A percentile compares a stretch with the other conserved stretches of the same genome.
Evolutionary conservation across 163 green algal genomes (phyloP).

Genomic region (Volvox carteri): DNA sequence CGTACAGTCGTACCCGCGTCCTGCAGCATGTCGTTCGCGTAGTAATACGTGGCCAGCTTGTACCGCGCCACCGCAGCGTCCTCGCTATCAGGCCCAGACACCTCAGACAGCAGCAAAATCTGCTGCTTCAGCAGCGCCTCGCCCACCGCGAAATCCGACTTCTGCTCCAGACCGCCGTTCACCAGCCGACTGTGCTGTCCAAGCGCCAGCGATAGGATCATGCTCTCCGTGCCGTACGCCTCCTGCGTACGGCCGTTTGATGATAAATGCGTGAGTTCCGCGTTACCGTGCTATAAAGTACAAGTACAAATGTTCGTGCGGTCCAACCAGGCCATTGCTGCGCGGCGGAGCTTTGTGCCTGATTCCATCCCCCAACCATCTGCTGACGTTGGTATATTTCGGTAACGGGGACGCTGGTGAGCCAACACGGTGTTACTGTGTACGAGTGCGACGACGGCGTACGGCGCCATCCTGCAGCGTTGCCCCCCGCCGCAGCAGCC

Average conservation of each 20-base stretch:
- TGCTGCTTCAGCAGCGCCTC: conserved; percentile 73
- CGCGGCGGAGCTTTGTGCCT: too few species aligned
- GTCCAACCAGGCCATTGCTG: too few species aligned
- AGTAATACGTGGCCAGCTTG: conserved; percentile 74
- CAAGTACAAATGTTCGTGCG: too few species aligned
- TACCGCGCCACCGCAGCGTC: conserved; percentile 67
- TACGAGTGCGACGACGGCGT: too few species aligned
- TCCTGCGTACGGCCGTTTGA: too few species aligned
- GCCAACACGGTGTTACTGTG: too few species aligned
- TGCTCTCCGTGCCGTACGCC: conserved; percentile 59
- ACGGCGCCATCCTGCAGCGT: too few species aligned
- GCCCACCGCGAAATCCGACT: conserved; percentile 51
- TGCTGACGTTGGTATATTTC: too few species aligned
- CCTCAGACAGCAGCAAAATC: conserved; percentile 56
- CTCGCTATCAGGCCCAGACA: conserved; percentile 45
- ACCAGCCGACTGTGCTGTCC: conserved; percentile 63
- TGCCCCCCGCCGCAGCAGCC: too few species aligned
- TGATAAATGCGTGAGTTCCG: not conserved
- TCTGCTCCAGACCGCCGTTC: conserved; percentile 51
- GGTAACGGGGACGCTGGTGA: too few species aligned
- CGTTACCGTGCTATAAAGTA: too few species aligned
- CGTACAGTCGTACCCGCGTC: conserved; percentile 61
- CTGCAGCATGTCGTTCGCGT: conserved; percentile 68
- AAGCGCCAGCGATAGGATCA: conserved; percentile 66
- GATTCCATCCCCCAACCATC: too few species aligned